Evolutionary conservation across 257 asterid genomes (phyloP).

Genomic region (Petrea volubilis): DNA sequence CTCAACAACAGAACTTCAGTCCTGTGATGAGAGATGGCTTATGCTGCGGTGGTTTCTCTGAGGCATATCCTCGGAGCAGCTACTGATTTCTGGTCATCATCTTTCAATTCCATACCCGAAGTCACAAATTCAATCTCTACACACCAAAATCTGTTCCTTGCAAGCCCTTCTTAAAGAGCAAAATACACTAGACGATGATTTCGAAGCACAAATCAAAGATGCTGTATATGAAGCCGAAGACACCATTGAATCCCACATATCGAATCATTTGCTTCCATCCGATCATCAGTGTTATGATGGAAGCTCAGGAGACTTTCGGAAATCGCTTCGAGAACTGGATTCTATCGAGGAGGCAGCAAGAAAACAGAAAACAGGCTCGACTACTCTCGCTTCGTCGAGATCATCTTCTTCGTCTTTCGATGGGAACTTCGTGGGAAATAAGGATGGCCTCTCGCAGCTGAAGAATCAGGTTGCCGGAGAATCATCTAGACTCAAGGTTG

Average conservation of each 20-base stretch:
- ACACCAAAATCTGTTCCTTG: background rate
- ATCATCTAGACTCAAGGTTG: background rate
- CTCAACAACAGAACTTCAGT: no score
- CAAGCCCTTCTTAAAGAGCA: background rate
- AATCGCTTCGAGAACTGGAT: background rate
- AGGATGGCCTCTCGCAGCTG: background rate
- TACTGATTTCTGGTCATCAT: background rate
- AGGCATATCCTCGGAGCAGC: background rate
- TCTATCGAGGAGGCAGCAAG: background rate
- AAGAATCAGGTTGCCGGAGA: background rate
- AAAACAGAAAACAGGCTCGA: background rate
- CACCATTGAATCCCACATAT: slow-evolving; percentile 10
- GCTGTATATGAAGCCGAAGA: slow-evolving; percentile 21
- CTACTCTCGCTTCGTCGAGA: background rate
- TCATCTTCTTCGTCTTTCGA: background rate
- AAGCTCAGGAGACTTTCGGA: background rate
- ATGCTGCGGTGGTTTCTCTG: no score
- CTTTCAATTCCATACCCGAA: background rate
- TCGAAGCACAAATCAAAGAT: slow-evolving; percentile 14
- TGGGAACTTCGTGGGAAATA: background rate
- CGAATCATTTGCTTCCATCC: background rate
- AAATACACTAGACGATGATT: background rate
- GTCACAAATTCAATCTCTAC: background rate
- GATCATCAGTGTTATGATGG: no score
- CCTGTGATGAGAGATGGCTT: no score